Base-by-base conservation (phyloP, 768 basidiomycete genomes). In the Chalciporus pseudorubinellus region DNA sequence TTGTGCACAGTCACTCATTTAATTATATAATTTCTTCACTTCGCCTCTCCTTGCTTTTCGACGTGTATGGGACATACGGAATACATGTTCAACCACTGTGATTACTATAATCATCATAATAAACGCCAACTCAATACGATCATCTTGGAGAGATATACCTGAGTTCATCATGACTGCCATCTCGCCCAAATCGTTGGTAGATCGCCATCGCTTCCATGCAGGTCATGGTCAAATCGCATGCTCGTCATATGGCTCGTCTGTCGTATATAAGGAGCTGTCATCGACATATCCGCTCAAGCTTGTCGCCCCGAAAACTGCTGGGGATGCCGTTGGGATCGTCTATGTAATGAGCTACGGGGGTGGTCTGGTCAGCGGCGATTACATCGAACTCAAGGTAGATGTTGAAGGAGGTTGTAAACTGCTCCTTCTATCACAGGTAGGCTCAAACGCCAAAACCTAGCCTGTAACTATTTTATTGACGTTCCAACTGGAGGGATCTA, bases 301-400 rank as follows among this genome's bases (percentile, higher is more conserved):
- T 29, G 73, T 95, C 50, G 86, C 92, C 3, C 91, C 92, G 2
- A 77, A 77, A 43, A 70, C 82, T 10, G 56, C 70, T 34, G 70
- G 72, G 34, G 70, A 74, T 26, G 67, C 73, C 5, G 75, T 91
- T 28, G 87, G 81, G 10, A 70, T 89, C 44, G 84, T 83, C 16
- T 98, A 97, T 59, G 74, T 90, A 16, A 66, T 98, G 51, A 84
- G 83, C 31, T 98, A 98, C 59, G 95, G 95, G 0, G 95, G 95
- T 11, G 95, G 95, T 3, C 77, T 98, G 10, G 89, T 98, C 33
- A 84, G 86, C 6, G 93, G 93, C 0, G 95, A 98, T 71, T 69
- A 74, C 22, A 73, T 97, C 45, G 68, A 77, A 39, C 65, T 98
- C 12, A 59, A 69, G n/a, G 80, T 87, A 20, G 69, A 82, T 33